These are phyloP conservation scores for Cephaloascus albidus DNA, from an alignment of 805 yeast species.

Conservation along the genomic window DNA sequence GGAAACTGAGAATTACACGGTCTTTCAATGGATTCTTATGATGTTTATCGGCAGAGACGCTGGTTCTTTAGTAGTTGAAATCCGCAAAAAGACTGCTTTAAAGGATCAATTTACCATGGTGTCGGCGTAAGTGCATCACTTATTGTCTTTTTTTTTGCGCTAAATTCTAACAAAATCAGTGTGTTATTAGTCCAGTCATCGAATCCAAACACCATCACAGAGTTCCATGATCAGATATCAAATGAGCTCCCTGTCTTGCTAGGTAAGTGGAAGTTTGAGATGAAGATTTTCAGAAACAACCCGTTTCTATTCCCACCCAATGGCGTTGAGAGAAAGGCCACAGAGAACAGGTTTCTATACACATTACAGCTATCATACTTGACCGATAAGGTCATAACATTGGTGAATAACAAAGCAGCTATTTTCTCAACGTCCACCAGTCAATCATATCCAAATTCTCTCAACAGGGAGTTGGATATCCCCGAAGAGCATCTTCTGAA, in stretches of 20 bases:
- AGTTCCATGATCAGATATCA: constrained; percentile 62
- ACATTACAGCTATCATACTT: constrained; percentile 43
- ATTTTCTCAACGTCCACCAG: constrained; percentile 1
- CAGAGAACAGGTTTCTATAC: constrained; percentile 33
- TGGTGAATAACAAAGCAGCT: constrained; percentile 30
- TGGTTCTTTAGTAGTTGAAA: too few relatives aligned
- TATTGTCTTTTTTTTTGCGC: not conserved
- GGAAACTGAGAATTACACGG: too few relatives aligned
- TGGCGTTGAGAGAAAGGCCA: constrained; percentile 2
- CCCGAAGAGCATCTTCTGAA: constrained; percentile 29
- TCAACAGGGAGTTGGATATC: constrained; percentile 15
- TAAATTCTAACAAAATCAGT: constrained; percentile 13
- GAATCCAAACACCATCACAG: constrained; percentile 52
- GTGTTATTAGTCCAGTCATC: constrained; percentile 28
- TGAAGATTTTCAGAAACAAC: constrained; percentile 62
- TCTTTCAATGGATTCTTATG: too few relatives aligned
- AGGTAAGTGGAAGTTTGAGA: constrained; percentile 62
- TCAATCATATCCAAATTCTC: constrained; percentile 7
- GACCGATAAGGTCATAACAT: constrained; percentile 34
- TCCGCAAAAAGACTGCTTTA: too few relatives aligned
- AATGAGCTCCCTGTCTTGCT: constrained; percentile 53
- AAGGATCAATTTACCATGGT: constrained; percentile 15
- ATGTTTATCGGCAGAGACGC: too few relatives aligned
- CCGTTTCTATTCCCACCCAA: constrained; percentile 36
- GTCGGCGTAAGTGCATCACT: constrained; percentile 22